Base-by-base conservation (phyloP, 2,329 filamentous ascomycete genomes). In the Trichocomaceae sp. region DNA sequence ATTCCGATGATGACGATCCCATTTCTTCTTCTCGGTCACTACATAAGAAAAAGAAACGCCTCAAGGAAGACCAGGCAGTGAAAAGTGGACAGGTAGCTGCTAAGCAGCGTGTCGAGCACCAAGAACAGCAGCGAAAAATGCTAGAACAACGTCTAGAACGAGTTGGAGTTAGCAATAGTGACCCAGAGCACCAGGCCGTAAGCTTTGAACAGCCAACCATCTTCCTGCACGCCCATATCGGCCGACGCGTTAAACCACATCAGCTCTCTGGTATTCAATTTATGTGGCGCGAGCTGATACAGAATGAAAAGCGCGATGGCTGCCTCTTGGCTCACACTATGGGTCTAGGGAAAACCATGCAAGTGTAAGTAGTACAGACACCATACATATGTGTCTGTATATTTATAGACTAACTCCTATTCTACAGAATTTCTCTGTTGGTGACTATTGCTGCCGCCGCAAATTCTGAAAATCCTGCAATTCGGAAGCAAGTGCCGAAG, bases 301-400 rank as follows among this genome's bases (percentile, higher is more conserved):
- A 79, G 31, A 79, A 84, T 54, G 73, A 77, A 3, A 73, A 75
- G 5, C 77, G 79, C 17, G 84, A 90, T 68, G 90, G 90, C 2
- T 95, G 88, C 65, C 77, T 95, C 12, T 77, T 96, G 19, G 87
- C 90, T 5, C 90, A 96, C 67, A 89, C 88, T 0, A 96, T 96
- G 90, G 91, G 91, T 1, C 73, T 96, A 2, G 90, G 90, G 15
- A 96, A 96, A 73, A 95, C 90, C 0, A 90, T 95, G 85, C 90
- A 96, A 72, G 82, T 90, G 75, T 79, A 70, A 72, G 75, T 72
- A 26, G 33, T 15, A 23, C 22, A 15, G 35, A 20, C 15, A 26
- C 12, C 20, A 33, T 22, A 7, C 9, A n/a, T 50, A 47, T 10
- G 15, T 33, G n/a, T n/a, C n/a, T n/a, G n/a, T 17, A 44, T 6